phyloP scores from a whole-genome alignment of 805 yeast species.

The Maudiozyma barnettii region DNA sequence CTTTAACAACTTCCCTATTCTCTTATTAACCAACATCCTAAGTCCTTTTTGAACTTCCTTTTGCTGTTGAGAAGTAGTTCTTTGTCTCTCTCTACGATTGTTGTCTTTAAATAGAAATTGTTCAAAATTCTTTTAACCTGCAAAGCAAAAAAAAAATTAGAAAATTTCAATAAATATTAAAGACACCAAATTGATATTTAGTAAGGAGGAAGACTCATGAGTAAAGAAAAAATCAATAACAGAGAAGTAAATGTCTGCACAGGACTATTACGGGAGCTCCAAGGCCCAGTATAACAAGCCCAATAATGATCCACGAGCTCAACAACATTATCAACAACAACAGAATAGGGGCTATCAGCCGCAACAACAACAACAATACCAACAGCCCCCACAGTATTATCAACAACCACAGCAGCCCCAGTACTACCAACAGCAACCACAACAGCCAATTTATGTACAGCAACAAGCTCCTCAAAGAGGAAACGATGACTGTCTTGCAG shows the following conservation, averaged over 20 bases:
- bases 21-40: not conserved
- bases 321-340: not conserved
- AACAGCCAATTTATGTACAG: constrained; percentile 45
- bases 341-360: constrained; percentile 11
- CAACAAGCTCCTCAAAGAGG: constrained; percentile 34
- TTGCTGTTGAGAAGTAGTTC: not conserved
- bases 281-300: constrained; percentile 1
- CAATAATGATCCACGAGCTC: constrained; percentile 4
- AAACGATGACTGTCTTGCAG: constrained; percentile 39
- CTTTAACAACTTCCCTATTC: not conserved
- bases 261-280: constrained; percentile 18
- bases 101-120: too few species aligned
- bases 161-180: not conserved
- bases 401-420: constrained; percentile 32
- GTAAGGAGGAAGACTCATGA: too few species aligned
- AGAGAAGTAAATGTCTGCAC: constrained; percentile 17
- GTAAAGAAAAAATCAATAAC: not conserved
- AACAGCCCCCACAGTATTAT: constrained; percentile 34
- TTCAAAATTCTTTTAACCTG: too few species aligned
- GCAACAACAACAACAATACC: constrained; percentile 31
- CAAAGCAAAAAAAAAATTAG: too few species aligned
- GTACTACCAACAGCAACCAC: constrained; percentile 38
- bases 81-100: too few species aligned
- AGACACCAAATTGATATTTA: not conserved
- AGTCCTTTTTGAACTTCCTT: too few species aligned